A percentile compares a stretch with the other conserved stretches of the same genome.
phyloP scores from a whole-genome alignment of 148 eudicot genomes.

The Hydrangea macrophylla region DNA sequence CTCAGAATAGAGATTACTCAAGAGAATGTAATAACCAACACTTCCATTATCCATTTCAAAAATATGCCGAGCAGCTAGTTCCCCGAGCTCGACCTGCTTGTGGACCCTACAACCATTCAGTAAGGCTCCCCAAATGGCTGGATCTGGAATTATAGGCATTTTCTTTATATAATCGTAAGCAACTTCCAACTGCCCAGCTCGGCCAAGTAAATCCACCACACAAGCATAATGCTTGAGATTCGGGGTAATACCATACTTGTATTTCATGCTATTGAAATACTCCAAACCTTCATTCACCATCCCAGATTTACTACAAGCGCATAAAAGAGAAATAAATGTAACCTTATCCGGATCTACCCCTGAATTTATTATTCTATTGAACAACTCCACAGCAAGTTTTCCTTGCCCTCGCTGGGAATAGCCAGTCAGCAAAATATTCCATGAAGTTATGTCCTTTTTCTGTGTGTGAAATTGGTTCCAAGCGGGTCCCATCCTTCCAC shows the following conservation, averaged over 20 bases:
- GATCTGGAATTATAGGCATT: constrained; percentile 75
- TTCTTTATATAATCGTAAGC: constrained; percentile 57
- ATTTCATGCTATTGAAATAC: constrained; percentile 55
- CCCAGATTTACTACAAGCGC: constrained; percentile 86
- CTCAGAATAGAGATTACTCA: constrained; percentile 76
- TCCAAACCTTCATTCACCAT: constrained; percentile 77
- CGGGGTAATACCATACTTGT: constrained; percentile 41
- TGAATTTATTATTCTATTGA: constrained; percentile 47
- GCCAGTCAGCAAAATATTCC: constrained; percentile 85
- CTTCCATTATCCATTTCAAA: constrained; percentile 51
- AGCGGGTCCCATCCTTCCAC: constrained; percentile 69
- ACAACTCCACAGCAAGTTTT: constrained; percentile 48
- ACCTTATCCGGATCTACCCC: constrained; percentile 60
- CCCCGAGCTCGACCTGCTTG: constrained; percentile 60
- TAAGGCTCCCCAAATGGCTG: constrained; percentile 92
- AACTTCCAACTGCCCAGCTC: constrained; percentile 69
- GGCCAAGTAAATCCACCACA: constrained; percentile 89
- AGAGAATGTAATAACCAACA: constrained; percentile 66
- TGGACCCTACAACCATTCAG: constrained; percentile 82
- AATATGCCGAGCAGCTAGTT: constrained; percentile 57
- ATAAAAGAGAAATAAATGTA: constrained; percentile 64
- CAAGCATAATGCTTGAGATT: constrained; percentile 91
- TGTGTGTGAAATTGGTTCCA: constrained; percentile 56
- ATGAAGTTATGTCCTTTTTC: constrained; percentile 57
- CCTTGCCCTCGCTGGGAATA: constrained; percentile 66